A percentile compares a stretch with the other conserved stretches of the same genome.
These are phyloP conservation scores for Przewalskia tangutica DNA, from an alignment of 257 asterid species.

Conservation along the genomic window DNA sequence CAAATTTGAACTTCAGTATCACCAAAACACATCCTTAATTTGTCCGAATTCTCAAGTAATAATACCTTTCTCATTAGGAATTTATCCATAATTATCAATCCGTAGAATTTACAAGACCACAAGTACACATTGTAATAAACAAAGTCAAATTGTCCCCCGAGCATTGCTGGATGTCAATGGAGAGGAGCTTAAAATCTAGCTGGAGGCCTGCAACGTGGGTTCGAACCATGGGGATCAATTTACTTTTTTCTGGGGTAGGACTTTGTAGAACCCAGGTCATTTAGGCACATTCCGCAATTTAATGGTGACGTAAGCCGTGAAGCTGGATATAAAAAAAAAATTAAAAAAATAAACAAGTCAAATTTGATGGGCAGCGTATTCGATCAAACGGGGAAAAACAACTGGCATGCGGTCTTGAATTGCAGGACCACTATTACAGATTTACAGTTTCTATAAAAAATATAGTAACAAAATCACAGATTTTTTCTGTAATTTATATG, in stretches of 20 bases:
- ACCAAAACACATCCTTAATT: neutral
- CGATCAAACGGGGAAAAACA: neutral
- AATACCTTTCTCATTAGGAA: neutral
- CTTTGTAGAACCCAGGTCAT: too few relatives aligned
- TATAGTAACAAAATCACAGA: neutral
- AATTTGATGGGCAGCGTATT: neutral
- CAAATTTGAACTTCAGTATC: neutral
- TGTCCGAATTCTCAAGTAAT: neutral
- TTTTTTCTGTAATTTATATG: neutral
- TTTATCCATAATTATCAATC: neutral
- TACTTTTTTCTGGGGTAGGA: too few relatives aligned
- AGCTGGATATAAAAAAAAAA: too few relatives aligned
- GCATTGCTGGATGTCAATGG: too few relatives aligned
- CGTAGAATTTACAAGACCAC: neutral
- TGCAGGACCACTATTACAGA: neutral
- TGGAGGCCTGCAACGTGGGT: too few relatives aligned
- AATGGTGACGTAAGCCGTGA: too few relatives aligned
- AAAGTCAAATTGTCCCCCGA: too few relatives aligned
- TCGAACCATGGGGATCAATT: too few relatives aligned
- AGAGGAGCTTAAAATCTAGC: too few relatives aligned
- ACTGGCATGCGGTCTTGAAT: neutral
- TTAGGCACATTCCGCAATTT: too few relatives aligned
- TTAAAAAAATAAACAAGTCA: neutral
- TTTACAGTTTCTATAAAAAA: neutral
- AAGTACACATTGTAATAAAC: neutral